Conservation (phyloP, 177 flowering plant genomes). For the Telopea speciosissima region DNA sequence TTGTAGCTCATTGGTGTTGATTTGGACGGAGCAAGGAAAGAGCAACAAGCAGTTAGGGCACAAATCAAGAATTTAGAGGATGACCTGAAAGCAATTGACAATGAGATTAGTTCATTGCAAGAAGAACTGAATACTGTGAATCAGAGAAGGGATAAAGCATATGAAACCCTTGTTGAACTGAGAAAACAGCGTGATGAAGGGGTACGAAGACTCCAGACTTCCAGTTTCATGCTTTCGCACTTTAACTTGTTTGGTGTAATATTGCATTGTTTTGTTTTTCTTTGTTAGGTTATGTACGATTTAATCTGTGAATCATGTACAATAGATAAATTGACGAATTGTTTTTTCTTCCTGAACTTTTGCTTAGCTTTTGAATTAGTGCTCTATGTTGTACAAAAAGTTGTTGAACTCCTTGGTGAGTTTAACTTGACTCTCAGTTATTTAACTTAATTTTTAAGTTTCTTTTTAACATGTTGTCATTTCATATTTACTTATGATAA, state of each 20-base stretch:
- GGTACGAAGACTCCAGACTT: constrained; percentile 36
- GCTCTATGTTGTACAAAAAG: too few species aligned
- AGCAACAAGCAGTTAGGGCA: constrained; percentile 38
- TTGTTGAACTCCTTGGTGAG: too few species aligned
- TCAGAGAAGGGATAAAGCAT: constrained; percentile 7
- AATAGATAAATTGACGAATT: too few species aligned
- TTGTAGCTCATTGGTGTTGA: constrained; percentile 68
- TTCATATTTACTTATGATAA: too few species aligned
- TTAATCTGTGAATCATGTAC: not conserved
- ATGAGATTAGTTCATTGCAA: constrained; percentile 1
- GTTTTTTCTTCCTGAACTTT: too few species aligned
- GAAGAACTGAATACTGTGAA: not conserved
- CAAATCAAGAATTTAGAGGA: constrained; percentile 54
- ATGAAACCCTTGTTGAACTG: constrained; percentile 13
- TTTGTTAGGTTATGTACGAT: not conserved
- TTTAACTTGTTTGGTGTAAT: not conserved
- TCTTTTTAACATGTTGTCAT: too few species aligned
- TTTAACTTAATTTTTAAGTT: too few species aligned
- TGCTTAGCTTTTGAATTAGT: too few species aligned
- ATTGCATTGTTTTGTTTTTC: not conserved
- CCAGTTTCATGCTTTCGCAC: not conserved
- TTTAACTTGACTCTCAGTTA: too few species aligned
- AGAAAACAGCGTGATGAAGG: constrained; percentile 62
- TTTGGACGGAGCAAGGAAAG: constrained; percentile 79
- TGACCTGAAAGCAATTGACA: constrained; percentile 26